Evolutionary conservation across 371 early-diverging fungal species (phyloP), one percentile per base, ranked within the genome.

Genomic region (Saksenaea vasiformis): DNA sequence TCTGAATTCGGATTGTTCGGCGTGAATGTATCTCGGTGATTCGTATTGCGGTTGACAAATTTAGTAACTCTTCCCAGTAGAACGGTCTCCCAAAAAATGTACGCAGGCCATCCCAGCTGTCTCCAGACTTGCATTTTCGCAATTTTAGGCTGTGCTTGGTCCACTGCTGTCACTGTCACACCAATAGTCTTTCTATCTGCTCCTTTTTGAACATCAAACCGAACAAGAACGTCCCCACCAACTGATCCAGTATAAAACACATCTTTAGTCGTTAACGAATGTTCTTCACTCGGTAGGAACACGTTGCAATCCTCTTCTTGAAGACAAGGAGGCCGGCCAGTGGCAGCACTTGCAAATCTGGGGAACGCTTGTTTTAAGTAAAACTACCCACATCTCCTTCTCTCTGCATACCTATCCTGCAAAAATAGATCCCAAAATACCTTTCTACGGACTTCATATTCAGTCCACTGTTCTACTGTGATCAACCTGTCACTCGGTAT

Each of bases 61-160:
- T 56, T 10, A 2, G 55, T 62, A 19, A 62, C 13, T 14, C 43
- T 62, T 10, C 63, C 63, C n/a, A 62, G 56, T 19, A 62, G 26
- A 41, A n/a, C 41, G 10, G 54, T 41, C n/a, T 22, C 56, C 11
- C 56, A 56, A 9, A 47, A n/a, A 14, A 56, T 39, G 15, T 62
- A 39, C 15, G 63, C 47, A 15, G 47, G 24, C 51, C 51, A 47
- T 47, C 51, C 51, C 22, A 22, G 4, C 11, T 47, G 51, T 22
- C 51, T 17, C 51, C 51, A 47, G 3, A 47, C 24, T 19, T 24
- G 1, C 10, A 22, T 47, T 19, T 8, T 5, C 4, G 51, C 10
- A n/a, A 47, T 22, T 10, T 5, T 2, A 47, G 10, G 22, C 22
- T 47, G 51, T 10, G 51, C 17, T 22, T 17, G 26, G 22, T 47